phyloP scores from a whole-genome alignment of 257 asterid species.

The Ocimum tenuiflorum region DNA sequence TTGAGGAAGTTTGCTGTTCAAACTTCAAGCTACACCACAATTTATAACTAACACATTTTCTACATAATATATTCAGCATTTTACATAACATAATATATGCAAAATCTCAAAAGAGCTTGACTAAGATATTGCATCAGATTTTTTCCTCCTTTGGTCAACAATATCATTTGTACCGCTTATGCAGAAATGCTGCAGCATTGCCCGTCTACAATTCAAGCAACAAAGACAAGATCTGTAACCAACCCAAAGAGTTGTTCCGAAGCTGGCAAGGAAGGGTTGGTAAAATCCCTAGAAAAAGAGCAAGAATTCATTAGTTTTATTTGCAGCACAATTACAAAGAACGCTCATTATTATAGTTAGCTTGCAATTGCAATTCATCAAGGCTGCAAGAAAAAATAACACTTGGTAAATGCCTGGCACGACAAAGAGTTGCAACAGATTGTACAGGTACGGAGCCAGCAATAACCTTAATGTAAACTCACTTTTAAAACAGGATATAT shows the following conservation, averaged over 20 bases:
- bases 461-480: constrained; percentile 23
- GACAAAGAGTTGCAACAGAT: no score
- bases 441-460: constrained; percentile 9
- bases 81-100: no score
- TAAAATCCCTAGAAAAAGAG: constrained; percentile 77
- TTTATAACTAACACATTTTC: no score
- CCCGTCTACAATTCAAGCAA: constrained; percentile 49
- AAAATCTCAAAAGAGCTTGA: no score
- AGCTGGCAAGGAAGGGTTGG: constrained; percentile 88
- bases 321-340: constrained; percentile 33
- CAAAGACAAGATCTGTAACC: neutral
- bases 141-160: no score
- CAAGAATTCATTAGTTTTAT: constrained; percentile 18
- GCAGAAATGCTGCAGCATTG: constrained; percentile 86
- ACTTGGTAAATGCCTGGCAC: constrained; percentile 11
- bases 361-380: constrained; percentile 96
- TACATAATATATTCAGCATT: no score
- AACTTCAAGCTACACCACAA: no score
- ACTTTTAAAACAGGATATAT: constrained; percentile 98
- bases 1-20: no score
- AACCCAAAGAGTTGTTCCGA: constrained; percentile 51
- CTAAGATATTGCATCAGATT: no score
- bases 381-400: constrained; percentile 53
- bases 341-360: constrained; percentile 86
- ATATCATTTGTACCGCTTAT: constrained; percentile 85